phyloP scores from a whole-genome alignment of 2,329 filamentous ascomycete species.

The Cercospora citrullina region DNA sequence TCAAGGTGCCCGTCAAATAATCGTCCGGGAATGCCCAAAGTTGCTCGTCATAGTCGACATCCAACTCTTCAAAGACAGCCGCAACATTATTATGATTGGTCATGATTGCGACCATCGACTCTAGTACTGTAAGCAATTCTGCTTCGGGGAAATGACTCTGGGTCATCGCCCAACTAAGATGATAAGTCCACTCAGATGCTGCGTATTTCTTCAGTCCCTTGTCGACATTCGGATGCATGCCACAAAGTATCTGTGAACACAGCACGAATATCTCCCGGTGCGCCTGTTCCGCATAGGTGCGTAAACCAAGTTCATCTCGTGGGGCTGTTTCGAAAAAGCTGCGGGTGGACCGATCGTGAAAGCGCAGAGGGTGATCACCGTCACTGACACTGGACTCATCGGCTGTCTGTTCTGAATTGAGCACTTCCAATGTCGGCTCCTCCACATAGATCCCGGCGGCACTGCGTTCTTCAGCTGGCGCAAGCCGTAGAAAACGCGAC shows the following conservation, averaged over 20 bases:
- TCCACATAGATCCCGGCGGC: background rate
- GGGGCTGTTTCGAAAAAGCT: background rate
- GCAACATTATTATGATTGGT: slow-evolving; percentile 6
- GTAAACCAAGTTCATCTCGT: background rate
- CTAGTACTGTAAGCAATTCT: background rate
- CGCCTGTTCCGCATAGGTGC: background rate
- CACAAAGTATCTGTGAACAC: slow-evolving; percentile 9
- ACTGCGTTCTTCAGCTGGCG: slow-evolving; percentile 7
- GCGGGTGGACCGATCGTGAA: slow-evolving; percentile 6
- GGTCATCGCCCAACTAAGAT: background rate
- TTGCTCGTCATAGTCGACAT: slow-evolving; percentile 8
- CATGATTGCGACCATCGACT: slow-evolving; percentile 8
- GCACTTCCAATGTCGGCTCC: background rate
- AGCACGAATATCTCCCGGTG: slow-evolving; percentile 9
- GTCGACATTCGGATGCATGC: background rate
- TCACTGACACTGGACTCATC: background rate
- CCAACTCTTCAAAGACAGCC: background rate
- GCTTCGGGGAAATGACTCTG: background rate
- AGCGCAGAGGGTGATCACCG: slow-evolving; percentile 7
- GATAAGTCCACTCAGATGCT: slow-evolving; percentile 9
- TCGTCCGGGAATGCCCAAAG: background rate
- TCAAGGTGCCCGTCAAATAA: background rate
- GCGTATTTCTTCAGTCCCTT: slow-evolving; percentile 5
- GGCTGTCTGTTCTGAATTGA: background rate
- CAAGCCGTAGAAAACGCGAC: slow-evolving; percentile 6